phyloP scores from a whole-genome alignment of 2,329 filamentous ascomycete genomes.

The Didymella glomerata region DNA sequence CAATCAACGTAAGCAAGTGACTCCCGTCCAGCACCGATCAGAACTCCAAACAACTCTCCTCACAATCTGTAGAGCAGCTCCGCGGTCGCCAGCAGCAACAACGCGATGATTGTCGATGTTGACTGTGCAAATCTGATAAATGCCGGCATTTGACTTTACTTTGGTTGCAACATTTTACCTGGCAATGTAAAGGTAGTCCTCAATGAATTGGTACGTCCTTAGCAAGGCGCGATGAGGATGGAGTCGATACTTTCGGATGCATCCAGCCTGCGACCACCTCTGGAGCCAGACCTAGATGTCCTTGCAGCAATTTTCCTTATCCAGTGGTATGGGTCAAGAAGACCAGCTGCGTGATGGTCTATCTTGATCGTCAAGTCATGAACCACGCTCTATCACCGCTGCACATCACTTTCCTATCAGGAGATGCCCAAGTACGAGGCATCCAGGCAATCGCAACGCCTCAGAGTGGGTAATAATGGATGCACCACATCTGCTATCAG shows the following conservation, averaged over 20 bases:
- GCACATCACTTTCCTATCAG: not conserved
- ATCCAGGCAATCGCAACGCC: not conserved
- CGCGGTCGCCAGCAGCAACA: not conserved
- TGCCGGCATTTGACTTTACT: not conserved
- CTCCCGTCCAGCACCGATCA: not conserved
- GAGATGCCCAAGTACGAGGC: not conserved
- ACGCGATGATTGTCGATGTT: too few species aligned
- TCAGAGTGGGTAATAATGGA: not conserved
- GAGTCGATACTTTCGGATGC: not conserved
- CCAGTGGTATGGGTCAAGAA: not conserved
- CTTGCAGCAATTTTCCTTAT: not conserved
- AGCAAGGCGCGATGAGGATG: not conserved
- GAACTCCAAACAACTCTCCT: not conserved
- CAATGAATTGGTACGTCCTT: not conserved
- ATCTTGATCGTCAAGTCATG: not conserved
- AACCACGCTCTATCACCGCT: not conserved
- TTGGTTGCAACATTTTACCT: not conserved
- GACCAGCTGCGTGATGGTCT: not conserved
- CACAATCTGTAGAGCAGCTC: not conserved
- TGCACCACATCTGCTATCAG: not conserved
- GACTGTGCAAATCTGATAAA: not conserved
- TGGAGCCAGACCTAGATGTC: not conserved
- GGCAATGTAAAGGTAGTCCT: not conserved
- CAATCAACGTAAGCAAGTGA: not conserved
- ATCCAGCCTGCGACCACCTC: not conserved